A percentile compares a stretch with the other conserved stretches of the same genome.
Evolutionary conservation across 2,329 filamentous ascomycete species (phyloP).

Genomic region (Aspergillus ibericus): DNA sequence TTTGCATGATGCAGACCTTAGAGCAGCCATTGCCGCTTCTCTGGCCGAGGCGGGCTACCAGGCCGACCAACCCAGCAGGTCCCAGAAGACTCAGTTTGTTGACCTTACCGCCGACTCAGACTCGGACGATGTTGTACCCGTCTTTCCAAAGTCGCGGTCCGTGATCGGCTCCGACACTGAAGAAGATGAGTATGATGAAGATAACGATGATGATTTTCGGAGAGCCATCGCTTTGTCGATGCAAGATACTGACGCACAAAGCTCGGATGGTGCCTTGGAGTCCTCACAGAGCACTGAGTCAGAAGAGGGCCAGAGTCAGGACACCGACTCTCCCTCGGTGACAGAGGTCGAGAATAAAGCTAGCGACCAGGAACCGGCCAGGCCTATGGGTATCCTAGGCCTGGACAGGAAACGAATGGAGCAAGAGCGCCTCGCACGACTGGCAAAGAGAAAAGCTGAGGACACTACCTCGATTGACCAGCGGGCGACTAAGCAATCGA

Average conservation of each 20-base stretch:
- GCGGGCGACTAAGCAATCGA: constrained; percentile 27
- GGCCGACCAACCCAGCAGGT: not conserved
- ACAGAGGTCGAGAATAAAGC: not conserved
- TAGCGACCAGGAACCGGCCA: not conserved
- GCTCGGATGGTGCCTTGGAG: constrained; percentile 5
- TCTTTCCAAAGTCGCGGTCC: constrained; percentile 31
- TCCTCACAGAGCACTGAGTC: not conserved
- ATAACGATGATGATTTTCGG: constrained; percentile 20
- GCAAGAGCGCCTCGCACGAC: constrained; percentile 71
- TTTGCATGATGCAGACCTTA: constrained; percentile 15
- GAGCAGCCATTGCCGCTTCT: constrained; percentile 24
- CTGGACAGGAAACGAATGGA: constrained; percentile 84
- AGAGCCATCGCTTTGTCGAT: constrained; percentile 37
- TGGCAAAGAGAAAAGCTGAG: constrained; percentile 59
- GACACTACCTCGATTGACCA: constrained; percentile 29
- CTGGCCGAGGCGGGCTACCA: constrained; percentile 11
- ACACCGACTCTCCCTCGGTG: not conserved
- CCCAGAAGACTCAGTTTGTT: constrained; percentile 21
- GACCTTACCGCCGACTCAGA: constrained; percentile 37
- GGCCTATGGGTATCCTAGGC: constrained; percentile 45
- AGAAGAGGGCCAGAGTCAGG: not conserved
- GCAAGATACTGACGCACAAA: constrained; percentile 18
- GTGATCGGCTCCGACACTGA: constrained; percentile 28
- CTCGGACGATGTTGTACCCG: constrained; percentile 25
- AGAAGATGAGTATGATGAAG: constrained; percentile 24